Percentiles rank a stretch among this genome's conserved stretches.
Conservation (phyloP, 257 asterid genomes). For the Fraxinus cuspidata region DNA sequence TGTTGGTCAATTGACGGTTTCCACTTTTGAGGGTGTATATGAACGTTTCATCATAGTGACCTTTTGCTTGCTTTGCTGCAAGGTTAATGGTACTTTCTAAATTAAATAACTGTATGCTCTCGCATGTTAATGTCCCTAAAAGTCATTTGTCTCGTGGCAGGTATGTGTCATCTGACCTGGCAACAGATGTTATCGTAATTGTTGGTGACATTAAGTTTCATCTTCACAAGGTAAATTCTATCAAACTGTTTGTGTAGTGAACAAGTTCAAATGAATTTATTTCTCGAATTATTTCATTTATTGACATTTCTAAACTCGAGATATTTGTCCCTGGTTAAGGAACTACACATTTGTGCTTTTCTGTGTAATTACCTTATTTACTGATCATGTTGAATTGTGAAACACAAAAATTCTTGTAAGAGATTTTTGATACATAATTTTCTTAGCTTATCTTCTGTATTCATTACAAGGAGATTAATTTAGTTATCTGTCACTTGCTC, state of each 20-base stretch:
- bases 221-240: slow-evolving; percentile 83
- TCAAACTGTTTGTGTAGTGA: neutral
- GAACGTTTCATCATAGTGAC: neutral
- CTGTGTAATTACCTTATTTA: neutral
- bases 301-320: neutral
- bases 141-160: slow-evolving; percentile 43
- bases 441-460: neutral
- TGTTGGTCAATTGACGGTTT: neutral
- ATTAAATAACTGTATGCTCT: neutral
- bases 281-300: neutral
- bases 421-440: neutral
- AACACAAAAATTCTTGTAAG: no score
- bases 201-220: slow-evolving; percentile 68
- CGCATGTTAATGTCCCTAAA: neutral
- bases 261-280: neutral
- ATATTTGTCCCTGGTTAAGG: neutral
- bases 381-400: neutral
- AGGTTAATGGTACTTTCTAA: no score
- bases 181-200: slow-evolving; percentile 58
- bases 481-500: neutral
- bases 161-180: slow-evolving; percentile 69
- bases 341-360: neutral
- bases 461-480: neutral
- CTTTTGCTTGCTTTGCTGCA: neutral
- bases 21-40: neutral